phyloP scores from a whole-genome alignment of 1,139 yeast genomes.

The Blastobotrys elegans region DNA sequence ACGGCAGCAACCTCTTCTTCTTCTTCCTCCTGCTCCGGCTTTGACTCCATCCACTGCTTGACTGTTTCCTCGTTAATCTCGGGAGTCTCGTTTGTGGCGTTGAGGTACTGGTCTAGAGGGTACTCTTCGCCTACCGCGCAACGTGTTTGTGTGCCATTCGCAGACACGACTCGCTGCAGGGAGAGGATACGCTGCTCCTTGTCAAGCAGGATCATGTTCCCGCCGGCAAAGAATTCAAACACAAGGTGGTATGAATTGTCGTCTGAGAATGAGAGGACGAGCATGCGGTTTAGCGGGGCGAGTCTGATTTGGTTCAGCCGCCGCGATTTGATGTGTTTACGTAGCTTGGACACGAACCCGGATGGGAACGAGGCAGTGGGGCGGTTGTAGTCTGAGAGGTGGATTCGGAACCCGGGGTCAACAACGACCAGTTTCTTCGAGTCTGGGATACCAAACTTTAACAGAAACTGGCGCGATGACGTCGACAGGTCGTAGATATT shows the following conservation, averaged over 20 bases:
- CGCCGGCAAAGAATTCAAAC: conserved; percentile 91
- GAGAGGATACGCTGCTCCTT: conserved; percentile 62
- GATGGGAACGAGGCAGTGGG: conserved; percentile 79
- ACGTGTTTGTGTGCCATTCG: conserved; percentile 31
- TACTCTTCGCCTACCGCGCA: conserved; percentile 68
- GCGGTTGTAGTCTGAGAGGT: conserved; percentile 74
- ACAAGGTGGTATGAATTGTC: conserved; percentile 69
- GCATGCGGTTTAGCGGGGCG: conserved; percentile 70
- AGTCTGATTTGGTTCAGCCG: conserved; percentile 70
- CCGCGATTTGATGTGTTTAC: conserved; percentile 81
- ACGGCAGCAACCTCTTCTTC: conserved; percentile 47
- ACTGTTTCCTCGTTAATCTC: conserved; percentile 14
- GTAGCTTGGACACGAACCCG: conserved; percentile 73
- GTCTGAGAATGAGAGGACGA: conserved; percentile 77
- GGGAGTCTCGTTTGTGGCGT: conserved; percentile 10
- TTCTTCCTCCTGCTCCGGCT: conserved; percentile 15
- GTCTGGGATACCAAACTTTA: conserved; percentile 81
- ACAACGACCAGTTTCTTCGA: conserved; percentile 69
- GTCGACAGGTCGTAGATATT: conserved; percentile 80
- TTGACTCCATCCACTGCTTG: conserved; percentile 18
- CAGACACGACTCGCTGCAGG: conserved; percentile 72
- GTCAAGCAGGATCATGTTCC: conserved; percentile 77
- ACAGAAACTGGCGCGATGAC: conserved; percentile 65
- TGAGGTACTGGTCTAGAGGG: conserved; percentile 36
- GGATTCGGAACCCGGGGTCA: conserved; percentile 83